These are phyloP conservation scores for Pseudozyma thailandica DNA, from an alignment of 1,284 basidiomycete species.

Conservation along the genomic window DNA sequence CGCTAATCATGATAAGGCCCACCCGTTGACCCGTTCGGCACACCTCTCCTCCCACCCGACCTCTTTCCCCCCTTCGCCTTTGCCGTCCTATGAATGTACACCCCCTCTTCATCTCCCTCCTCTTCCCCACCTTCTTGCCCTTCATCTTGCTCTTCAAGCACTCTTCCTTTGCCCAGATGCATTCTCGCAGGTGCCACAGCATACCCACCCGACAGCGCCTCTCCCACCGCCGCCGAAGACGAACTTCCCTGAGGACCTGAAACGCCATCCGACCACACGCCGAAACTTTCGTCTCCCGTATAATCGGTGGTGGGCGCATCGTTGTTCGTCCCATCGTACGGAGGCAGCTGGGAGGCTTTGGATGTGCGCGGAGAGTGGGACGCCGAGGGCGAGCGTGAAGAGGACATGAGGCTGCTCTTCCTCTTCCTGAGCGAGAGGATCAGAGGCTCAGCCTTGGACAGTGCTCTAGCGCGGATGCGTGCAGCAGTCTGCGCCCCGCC, in stretches of 20 bases:
- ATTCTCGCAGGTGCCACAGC: conserved; percentile 30
- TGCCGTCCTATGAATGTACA: conserved; percentile 48
- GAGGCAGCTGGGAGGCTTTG: background rate
- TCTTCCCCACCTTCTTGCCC: conserved; percentile 21
- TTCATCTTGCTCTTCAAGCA: conserved; percentile 9
- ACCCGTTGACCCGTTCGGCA: background rate
- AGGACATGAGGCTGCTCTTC: conserved; percentile 31
- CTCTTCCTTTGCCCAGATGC: background rate
- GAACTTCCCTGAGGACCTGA: conserved; percentile 30
- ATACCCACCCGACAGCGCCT: conserved; percentile 29
- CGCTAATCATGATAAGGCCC: conserved; percentile 19
- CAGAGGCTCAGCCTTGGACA: conserved; percentile 42
- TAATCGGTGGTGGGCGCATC: background rate
- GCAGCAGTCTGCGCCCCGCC: conserved; percentile 10
- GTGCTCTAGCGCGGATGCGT: conserved; percentile 15
- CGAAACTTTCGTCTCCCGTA: background rate
- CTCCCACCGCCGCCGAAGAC: conserved; percentile 30
- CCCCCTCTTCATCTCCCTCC: conserved; percentile 43
- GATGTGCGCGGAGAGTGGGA: background rate
- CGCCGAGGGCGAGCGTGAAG: conserved; percentile 3
- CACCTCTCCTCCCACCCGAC: conserved; percentile 7
- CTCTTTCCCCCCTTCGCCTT: background rate
- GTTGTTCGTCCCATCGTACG: conserved; percentile 7
- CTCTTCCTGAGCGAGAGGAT: conserved; percentile 49
- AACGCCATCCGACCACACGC: conserved; percentile 40